Conservation (phyloP, 1,284 basidiomycete genomes). For the Trichosporon inkin region DNA sequence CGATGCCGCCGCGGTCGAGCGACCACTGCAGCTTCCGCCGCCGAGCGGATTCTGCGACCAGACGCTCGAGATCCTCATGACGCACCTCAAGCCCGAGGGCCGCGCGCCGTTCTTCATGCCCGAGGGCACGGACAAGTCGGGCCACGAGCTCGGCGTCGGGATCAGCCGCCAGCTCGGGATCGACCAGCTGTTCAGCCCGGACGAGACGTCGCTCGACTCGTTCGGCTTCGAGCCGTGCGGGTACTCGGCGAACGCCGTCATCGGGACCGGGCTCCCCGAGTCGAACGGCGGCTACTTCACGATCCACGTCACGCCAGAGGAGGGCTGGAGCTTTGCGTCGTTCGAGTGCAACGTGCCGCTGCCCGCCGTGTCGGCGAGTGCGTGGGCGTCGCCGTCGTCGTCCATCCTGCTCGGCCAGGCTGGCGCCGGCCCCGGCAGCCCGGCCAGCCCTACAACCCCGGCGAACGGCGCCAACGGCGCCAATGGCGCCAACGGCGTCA, state of each 20-base stretch:
- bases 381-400: not conserved
- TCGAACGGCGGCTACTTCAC: constrained; percentile 83
- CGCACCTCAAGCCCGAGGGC: constrained; percentile 72
- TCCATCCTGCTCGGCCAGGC: not conserved
- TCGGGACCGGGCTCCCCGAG: constrained; percentile 55
- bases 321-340: constrained; percentile 93
- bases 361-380: constrained; percentile 27
- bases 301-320: constrained; percentile 97
- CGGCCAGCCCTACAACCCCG: not conserved
- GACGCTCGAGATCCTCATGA: constrained; percentile 99
- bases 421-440: too few species aligned
- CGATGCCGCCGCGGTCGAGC: constrained; percentile 11
- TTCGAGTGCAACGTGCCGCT: constrained; percentile 98
- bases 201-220: constrained; percentile 79
- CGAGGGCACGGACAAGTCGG: constrained; percentile 32
- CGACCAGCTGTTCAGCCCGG: constrained; percentile 70
- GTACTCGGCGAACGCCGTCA: constrained; percentile 90
- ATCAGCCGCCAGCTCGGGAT: constrained; percentile 78
- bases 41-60: constrained; percentile 58
- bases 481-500: not conserved
- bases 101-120: constrained; percentile 75
- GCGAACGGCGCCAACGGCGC: constrained; percentile 28
- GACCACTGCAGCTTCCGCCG: constrained; percentile 13
- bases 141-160: constrained; percentile 62
- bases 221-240: constrained; percentile 96